Percentiles rank a stretch among this genome's conserved stretches.
Conservation (phyloP, 2,329 filamentous ascomycete species). For the Dothistroma septosporum region DNA sequence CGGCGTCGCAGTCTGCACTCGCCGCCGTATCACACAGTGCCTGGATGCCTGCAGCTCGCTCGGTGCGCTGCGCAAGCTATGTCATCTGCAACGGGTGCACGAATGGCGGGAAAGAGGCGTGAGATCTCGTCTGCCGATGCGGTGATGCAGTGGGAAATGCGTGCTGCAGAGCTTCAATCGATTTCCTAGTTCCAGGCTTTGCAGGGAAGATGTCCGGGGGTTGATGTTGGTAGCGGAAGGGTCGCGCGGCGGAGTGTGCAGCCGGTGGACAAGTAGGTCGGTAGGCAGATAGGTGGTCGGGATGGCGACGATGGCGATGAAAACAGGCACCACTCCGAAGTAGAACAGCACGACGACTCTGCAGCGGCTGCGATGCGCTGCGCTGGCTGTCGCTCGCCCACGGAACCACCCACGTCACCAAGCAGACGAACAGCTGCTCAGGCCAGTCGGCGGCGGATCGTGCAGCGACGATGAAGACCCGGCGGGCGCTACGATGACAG, state of each 20-base stretch:
- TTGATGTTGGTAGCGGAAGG: not conserved
- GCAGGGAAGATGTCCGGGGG: not conserved
- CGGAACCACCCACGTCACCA: constrained; percentile 2
- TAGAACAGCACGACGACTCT: not conserved
- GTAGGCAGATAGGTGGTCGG: too few species aligned
- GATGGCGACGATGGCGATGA: not conserved
- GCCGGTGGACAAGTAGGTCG: not conserved
- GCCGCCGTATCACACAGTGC: constrained; percentile 1
- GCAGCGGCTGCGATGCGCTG: not conserved
- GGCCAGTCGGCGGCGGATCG: not conserved
- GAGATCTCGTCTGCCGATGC: not conserved
- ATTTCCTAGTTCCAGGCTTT: not conserved
- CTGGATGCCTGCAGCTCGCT: constrained; percentile 2
- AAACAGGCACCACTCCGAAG: not conserved
- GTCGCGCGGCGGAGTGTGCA: not conserved
- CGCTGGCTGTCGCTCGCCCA: not conserved
- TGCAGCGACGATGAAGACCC: not conserved
- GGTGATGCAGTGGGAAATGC: not conserved
- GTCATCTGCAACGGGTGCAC: constrained; percentile 3
- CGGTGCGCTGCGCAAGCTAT: constrained; percentile 3
- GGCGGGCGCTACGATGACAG: not conserved
- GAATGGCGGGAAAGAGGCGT: not conserved
- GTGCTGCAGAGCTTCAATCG: not conserved
- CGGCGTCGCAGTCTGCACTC: not conserved
- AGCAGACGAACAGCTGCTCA: constrained; percentile 1